Conservation (phyloP, 1,139 yeast genomes). For the Scheffersomyces illinoinensis region DNA sequence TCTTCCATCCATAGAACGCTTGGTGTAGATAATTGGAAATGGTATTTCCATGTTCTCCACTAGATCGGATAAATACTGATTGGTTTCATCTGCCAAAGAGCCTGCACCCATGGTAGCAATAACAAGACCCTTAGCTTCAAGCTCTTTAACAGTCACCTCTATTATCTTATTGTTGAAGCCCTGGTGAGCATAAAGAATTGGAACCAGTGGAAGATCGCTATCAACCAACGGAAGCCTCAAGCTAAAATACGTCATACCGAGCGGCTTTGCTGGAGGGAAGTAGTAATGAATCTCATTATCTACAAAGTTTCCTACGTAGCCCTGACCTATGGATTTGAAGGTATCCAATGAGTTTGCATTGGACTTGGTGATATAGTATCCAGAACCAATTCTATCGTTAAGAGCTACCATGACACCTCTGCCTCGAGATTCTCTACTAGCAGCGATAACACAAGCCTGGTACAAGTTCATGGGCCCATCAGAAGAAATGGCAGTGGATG, state of each 20-base stretch:
- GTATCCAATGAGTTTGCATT: conserved; percentile 71
- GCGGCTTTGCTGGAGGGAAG: conserved; percentile 62
- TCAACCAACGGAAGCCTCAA: conserved; percentile 19
- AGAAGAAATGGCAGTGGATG: conserved; percentile 66
- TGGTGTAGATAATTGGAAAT: conserved; percentile 62
- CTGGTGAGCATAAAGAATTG: conserved; percentile 60
- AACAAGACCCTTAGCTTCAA: conserved; percentile 54
- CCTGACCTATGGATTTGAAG: conserved; percentile 67
- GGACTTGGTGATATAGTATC: conserved; percentile 68
- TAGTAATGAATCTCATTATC: conserved; percentile 65
- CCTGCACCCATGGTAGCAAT: conserved; percentile 77
- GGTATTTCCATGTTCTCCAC: conserved; percentile 22
- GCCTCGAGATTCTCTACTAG: conserved; percentile 48
- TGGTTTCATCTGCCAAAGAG: conserved; percentile 54
- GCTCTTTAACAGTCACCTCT: conserved; percentile 41
- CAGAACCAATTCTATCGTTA: conserved; percentile 68
- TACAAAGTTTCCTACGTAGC: conserved; percentile 68
- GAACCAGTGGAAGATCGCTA: conserved; percentile 44
- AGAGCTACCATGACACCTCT: conserved; percentile 66
- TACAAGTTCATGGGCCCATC: conserved; percentile 75
- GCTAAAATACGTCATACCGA: conserved; percentile 49
- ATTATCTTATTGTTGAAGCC: conserved; percentile 53
- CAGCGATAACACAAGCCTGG: conserved; percentile 67
- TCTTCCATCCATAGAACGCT: conserved; percentile 67
- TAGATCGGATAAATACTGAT: conserved; percentile 35